Evolutionary conservation across 148 eudicot species (phyloP).

Genomic region (Camellia lanceoleosa): DNA sequence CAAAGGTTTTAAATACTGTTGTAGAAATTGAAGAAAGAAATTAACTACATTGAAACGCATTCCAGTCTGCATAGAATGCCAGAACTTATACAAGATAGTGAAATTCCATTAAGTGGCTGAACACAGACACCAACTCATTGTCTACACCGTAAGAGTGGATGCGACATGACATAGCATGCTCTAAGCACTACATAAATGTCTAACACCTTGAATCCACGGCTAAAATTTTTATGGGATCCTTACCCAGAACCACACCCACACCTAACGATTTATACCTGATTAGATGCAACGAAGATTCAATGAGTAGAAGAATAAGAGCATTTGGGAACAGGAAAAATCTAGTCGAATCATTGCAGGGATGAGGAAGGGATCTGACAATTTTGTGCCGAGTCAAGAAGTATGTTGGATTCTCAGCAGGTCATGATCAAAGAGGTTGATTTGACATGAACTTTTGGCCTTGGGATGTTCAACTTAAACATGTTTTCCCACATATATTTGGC

Average conservation of each 20-base stretch:
- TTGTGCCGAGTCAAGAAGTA: not conserved
- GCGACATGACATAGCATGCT: not conserved
- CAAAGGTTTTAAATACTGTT: not conserved
- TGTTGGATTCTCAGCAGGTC: not conserved
- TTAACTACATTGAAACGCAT: not conserved
- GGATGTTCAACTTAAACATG: not conserved
- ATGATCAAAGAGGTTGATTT: not conserved
- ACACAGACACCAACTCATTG: not conserved
- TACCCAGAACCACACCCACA: not conserved
- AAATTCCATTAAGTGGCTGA: not conserved
- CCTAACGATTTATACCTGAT: not conserved
- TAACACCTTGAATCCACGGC: not conserved
- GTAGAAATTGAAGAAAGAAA: not conserved
- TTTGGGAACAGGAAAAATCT: not conserved
- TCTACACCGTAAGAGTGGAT: not conserved
- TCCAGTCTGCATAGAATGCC: not conserved
- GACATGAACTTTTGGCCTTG: not conserved
- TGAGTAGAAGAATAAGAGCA: not conserved
- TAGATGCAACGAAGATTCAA: not conserved
- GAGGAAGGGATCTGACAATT: not conserved
- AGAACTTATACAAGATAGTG: not conserved
- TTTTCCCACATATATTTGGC: not conserved
- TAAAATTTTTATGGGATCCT: not conserved
- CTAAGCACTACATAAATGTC: not conserved
- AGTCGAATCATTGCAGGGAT: not conserved